Evolutionary conservation across 345 rosid species (phyloP).

Genomic region (Salix brachista): DNA sequence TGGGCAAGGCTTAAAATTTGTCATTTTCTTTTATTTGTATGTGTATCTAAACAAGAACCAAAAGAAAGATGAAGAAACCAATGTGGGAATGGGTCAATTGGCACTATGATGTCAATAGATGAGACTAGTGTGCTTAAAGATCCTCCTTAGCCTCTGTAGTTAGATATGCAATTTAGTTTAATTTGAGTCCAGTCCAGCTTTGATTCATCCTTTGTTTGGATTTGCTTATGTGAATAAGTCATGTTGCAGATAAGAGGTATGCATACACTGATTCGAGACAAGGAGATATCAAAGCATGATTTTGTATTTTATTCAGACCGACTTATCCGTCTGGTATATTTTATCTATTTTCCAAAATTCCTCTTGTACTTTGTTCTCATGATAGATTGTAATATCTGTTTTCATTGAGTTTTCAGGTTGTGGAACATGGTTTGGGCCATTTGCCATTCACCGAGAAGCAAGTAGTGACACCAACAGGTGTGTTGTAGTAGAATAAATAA

Average conservation of each 20-base stretch:
- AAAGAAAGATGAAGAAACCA: background rate
- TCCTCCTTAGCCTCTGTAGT: background rate
- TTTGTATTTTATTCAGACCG: constrained; percentile 97
- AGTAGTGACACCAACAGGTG: constrained; percentile 93
- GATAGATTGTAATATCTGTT: constrained; percentile 7
- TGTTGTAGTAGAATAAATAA: constrained; percentile 15
- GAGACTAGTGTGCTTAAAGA: background rate
- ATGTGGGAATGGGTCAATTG: background rate
- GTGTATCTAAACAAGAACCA: background rate
- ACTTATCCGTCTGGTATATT: constrained; percentile 81
- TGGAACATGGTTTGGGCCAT: constrained; percentile 97
- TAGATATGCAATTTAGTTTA: background rate
- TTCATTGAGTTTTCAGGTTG: constrained; percentile 56
- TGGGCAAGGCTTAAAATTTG: background rate
- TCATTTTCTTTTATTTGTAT: background rate
- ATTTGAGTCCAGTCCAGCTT: background rate
- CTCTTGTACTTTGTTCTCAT: background rate
- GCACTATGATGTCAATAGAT: background rate
- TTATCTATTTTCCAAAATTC: constrained; percentile 10
- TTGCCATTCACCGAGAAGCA: constrained; percentile 95
- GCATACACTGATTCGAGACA: constrained; percentile 98
- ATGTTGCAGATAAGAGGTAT: constrained; percentile 89
- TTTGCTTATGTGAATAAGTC: background rate
- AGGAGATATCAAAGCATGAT: constrained; percentile 92
- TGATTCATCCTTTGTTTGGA: background rate